Conservation (phyloP, 176 grass and related monocot genomes). For the Alloteropsis semialata region DNA sequence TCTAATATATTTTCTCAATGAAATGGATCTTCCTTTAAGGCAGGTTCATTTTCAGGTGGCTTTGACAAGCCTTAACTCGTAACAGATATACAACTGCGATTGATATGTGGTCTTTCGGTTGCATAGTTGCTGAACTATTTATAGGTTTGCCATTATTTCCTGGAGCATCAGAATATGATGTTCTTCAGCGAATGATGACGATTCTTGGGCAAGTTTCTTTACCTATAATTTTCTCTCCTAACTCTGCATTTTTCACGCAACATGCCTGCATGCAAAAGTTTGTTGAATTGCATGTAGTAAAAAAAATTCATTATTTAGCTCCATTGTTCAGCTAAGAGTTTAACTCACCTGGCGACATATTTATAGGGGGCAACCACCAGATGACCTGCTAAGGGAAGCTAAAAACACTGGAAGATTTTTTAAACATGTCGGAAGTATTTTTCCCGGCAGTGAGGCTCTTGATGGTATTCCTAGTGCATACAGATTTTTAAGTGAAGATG, state of each 20-base stretch:
- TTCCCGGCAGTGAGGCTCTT: conserved; percentile 23
- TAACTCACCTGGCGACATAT: neutral
- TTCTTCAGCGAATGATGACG: conserved; percentile 78
- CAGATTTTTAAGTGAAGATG: conserved; percentile 77
- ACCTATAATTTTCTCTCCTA: neutral
- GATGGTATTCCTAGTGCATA: conserved; percentile 52
- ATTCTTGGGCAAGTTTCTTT: conserved; percentile 69
- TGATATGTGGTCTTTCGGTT: conserved; percentile 98
- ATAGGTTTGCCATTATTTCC: conserved; percentile 96
- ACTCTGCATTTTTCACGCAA: conserved; percentile 22
- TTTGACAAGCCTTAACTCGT: conserved; percentile 49
- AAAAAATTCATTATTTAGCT: neutral
- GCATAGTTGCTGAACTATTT: conserved; percentile 92
- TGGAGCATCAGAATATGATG: conserved; percentile 92
- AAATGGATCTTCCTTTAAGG: conserved; percentile 2
- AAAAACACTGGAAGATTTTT: conserved; percentile 76
- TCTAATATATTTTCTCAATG: neutral
- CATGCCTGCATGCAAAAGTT: neutral
- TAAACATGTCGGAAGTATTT: conserved; percentile 63
- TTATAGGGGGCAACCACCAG: conserved; percentile 76
- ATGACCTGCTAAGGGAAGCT: conserved; percentile 83
- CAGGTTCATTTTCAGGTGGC: conserved; percentile 2
- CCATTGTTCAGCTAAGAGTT: conserved; percentile 9
- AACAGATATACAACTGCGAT: conserved; percentile 85
- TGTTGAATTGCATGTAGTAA: neutral